Percentiles rank a stretch among this genome's conserved stretches.
Evolutionary conservation across 2,329 filamentous ascomycete genomes (phyloP).

Genomic region (Cordyceps cateniannulata): DNA sequence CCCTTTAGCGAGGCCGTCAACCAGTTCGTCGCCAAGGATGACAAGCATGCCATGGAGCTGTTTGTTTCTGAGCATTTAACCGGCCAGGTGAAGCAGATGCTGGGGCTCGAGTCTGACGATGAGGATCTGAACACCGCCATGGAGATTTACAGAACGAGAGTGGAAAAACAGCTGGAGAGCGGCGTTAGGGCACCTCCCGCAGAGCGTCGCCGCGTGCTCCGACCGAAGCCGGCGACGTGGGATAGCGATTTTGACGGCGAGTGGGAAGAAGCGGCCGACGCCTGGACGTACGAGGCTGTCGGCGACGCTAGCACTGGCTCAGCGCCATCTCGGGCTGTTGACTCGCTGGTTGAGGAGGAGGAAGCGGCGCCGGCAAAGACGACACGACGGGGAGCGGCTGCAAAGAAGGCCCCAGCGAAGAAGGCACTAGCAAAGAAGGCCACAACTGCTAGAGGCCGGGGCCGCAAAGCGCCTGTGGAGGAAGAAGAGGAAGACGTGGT

Average conservation of each 20-base stretch:
- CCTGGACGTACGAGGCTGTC: constrained; percentile 29
- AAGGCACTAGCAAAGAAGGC: constrained; percentile 33
- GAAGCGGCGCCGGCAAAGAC: constrained; percentile 33
- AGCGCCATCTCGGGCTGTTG: constrained; percentile 19
- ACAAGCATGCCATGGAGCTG: constrained; percentile 83
- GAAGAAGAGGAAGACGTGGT: constrained; percentile 36
- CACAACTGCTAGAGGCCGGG: constrained; percentile 25
- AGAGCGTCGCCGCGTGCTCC: constrained; percentile 44
- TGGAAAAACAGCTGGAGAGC: constrained; percentile 64
- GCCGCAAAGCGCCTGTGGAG: constrained; percentile 25
- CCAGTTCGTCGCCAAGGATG: constrained; percentile 91
- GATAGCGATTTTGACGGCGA: constrained; percentile 82
- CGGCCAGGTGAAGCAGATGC: constrained; percentile 63
- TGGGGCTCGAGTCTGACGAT: constrained; percentile 58
- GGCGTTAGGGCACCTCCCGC: constrained; percentile 42
- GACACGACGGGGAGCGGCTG: constrained; percentile 32
- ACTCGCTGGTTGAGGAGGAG: constrained; percentile 34
- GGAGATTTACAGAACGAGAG: constrained; percentile 61
- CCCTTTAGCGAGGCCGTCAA: constrained; percentile 88
- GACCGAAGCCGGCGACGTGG: constrained; percentile 74
- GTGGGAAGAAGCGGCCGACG: constrained; percentile 76
- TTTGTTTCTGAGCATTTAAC: constrained; percentile 69
- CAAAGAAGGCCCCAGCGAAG: constrained; percentile 38
- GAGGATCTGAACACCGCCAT: constrained; percentile 65
- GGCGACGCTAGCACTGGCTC: constrained; percentile 12